A percentile compares a stretch with the other conserved stretches of the same genome.
phyloP scores from a whole-genome alignment of 345 rosid species.

The Litchi chinensis region DNA sequence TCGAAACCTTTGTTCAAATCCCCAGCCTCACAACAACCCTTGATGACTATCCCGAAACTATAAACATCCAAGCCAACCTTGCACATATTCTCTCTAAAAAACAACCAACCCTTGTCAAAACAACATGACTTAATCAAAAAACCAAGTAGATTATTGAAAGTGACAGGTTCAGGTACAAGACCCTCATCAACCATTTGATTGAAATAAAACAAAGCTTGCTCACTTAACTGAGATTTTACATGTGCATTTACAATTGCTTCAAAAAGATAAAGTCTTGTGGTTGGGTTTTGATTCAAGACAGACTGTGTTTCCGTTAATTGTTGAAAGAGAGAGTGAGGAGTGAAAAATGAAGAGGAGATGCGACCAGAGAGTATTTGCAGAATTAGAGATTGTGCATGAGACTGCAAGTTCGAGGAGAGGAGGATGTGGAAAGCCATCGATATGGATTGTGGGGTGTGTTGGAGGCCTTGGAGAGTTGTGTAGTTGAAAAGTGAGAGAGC shows the following conservation, averaged over 20 bases:
- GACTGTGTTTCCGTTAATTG: conserved; percentile 33
- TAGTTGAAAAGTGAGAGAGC: conserved; percentile 52
- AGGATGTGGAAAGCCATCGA: conserved; percentile 46
- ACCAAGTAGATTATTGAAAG: conserved; percentile 50
- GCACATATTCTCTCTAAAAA: conserved; percentile 41
- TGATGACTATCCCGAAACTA: conserved; percentile 72
- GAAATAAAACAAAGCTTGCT: conserved; percentile 49
- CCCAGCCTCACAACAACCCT: conserved; percentile 69
- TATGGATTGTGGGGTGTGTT: conserved; percentile 56
- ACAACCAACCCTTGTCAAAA: conserved; percentile 46
- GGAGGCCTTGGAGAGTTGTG: conserved; percentile 34
- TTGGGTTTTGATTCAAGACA: conserved; percentile 10
- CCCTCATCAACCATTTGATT: conserved; percentile 52
- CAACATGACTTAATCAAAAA: conserved; percentile 39
- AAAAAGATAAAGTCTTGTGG: conserved; percentile 33
- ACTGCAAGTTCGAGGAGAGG: conserved; percentile 38
- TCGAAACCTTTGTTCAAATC: conserved; percentile 49
- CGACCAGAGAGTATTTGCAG: conserved; percentile 49
- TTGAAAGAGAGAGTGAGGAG: conserved; percentile 45
- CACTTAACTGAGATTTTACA: conserved; percentile 44
- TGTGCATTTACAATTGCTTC: conserved; percentile 54
- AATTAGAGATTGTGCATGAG: conserved; percentile 53
- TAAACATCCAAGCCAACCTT: conserved; percentile 50
- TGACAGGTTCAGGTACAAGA: conserved; percentile 39
- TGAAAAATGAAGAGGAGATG: conserved; percentile 49